Base-by-base conservation (phyloP, 257 asterid genomes). In the Thymus mandschuricus region DNA sequence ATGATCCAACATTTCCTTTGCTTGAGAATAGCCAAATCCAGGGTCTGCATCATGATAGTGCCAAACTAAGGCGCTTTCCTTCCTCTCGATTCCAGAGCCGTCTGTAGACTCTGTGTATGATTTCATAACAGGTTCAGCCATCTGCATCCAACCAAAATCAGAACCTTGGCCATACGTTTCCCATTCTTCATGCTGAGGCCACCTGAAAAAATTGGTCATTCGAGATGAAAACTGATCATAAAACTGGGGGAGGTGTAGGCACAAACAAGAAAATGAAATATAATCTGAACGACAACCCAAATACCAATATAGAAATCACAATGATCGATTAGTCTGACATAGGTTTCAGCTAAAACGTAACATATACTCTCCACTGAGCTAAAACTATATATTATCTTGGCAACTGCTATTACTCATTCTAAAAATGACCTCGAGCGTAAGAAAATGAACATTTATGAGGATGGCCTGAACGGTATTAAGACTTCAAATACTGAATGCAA, bases 1-100 rank as follows among this genome's bases (percentile, higher is more conserved):
- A 79, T 92, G 98, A 82, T 92, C 98, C 84, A 92, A 76, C 89
- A 92, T 89, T 84, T 92, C 96, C 82, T 89, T 89, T 3, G 96
- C 96, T 82, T 92, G 97, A 73, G 96, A 82, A 77, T 72, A 89
- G 63, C 97, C 97, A 66, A 89, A 92, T 31, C 86, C 92, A 3
- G 96, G 84, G 73, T 89, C 96, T 21, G 97, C 96, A 81, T 91
- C 97, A 27, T 86, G 79, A 74, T 89, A 89, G 76, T 91, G 96
- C 97, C 97, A 91, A 51, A 91, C 97, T 79, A 91, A 68, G 67
- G 97, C 86, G 79, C 97, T 91, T 82, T 91, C 97, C 70, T 91
- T 91, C 73, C 72, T 80, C 79, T 91, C 97, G 45, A 91, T 83
- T 71, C 82, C 86, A 64, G 96, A 92, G 64, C 97, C 97, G 83